Percentiles rank a stretch among this genome's conserved stretches.
Conservation (phyloP, 2,329 filamentous ascomycete genomes). For the Nemania diffusa region DNA sequence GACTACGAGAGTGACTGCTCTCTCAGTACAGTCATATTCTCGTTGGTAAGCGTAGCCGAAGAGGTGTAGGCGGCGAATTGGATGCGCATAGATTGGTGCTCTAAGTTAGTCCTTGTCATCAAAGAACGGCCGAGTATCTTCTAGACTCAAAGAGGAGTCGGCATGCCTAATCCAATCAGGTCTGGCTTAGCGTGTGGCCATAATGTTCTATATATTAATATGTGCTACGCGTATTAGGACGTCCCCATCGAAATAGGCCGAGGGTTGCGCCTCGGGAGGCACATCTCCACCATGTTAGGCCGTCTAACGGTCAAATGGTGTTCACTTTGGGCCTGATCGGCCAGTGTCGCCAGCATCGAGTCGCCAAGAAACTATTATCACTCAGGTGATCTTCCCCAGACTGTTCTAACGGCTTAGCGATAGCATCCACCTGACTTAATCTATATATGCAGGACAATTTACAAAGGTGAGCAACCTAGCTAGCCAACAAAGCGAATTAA, state of each 20-base stretch:
- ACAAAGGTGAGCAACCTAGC: slow-evolving; percentile 17
- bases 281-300: slow-evolving; percentile 39
- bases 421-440: slow-evolving; percentile 35
- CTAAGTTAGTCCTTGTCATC: slow-evolving; percentile 25
- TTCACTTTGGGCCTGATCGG: slow-evolving; percentile 36
- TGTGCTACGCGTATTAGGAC: slow-evolving; percentile 21
- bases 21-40: not conserved
- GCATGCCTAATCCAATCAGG: slow-evolving; percentile 25
- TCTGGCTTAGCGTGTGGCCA: slow-evolving; percentile 23
- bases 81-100: slow-evolving; percentile 12
- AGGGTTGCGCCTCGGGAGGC: slow-evolving; percentile 39
- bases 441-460: slow-evolving; percentile 22
- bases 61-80: not conserved
- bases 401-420: slow-evolving; percentile 8
- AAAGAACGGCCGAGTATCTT: slow-evolving; percentile 34
- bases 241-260: slow-evolving; percentile 32
- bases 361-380: slow-evolving; percentile 17
- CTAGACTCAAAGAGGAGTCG: slow-evolving; percentile 26
- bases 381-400: slow-evolving; percentile 26
- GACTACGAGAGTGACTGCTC: not conserved
- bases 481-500: slow-evolving; percentile 7
- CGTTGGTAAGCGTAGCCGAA: not conserved
- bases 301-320: slow-evolving; percentile 32
- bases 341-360: slow-evolving; percentile 27
- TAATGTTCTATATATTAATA: slow-evolving; percentile 31